phyloP scores from a whole-genome alignment of 345 rosid species.

The Rubroshorea leprosula region DNA sequence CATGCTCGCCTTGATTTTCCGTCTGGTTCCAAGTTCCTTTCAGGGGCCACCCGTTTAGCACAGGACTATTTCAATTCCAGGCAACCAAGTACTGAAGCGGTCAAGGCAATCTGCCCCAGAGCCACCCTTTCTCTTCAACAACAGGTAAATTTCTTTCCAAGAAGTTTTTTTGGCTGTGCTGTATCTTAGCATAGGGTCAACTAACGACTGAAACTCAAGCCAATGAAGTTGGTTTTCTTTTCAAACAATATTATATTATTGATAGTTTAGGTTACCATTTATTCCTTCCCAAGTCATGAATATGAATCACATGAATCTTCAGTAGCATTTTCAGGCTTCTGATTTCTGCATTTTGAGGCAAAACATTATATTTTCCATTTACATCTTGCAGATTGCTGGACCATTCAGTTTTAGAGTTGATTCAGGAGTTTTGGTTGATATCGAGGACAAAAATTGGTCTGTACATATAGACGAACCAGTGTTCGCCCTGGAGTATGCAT shows the following conservation, averaged over 20 bases:
- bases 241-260: too few relatives aligned
- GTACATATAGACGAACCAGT: slow-evolving; percentile 49
- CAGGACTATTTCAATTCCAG: slow-evolving; percentile 58
- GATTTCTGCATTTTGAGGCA: background rate
- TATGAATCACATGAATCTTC: too few relatives aligned
- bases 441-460: slow-evolving; percentile 38
- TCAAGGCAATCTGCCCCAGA: slow-evolving; percentile 60
- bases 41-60: slow-evolving; percentile 49
- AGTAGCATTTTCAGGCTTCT: too few relatives aligned
- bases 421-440: slow-evolving; percentile 51
- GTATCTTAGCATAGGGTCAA: too few relatives aligned
- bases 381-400: slow-evolving; percentile 66
- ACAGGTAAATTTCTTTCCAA: slow-evolving; percentile 48
- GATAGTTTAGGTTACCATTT: too few relatives aligned
- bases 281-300: too few relatives aligned
- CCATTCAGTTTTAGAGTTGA: slow-evolving; percentile 88
- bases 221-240: too few relatives aligned
- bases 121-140: slow-evolving; percentile 75
- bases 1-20: slow-evolving; percentile 71
- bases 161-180: background rate
- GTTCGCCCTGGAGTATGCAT: slow-evolving; percentile 76
- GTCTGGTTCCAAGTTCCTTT: slow-evolving; percentile 63
- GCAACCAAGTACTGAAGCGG: slow-evolving; percentile 46
- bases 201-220: too few relatives aligned
- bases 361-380: background rate